Conservation (phyloP, 2,329 filamentous ascomycete genomes). For the Xylariaceae sp. region DNA sequence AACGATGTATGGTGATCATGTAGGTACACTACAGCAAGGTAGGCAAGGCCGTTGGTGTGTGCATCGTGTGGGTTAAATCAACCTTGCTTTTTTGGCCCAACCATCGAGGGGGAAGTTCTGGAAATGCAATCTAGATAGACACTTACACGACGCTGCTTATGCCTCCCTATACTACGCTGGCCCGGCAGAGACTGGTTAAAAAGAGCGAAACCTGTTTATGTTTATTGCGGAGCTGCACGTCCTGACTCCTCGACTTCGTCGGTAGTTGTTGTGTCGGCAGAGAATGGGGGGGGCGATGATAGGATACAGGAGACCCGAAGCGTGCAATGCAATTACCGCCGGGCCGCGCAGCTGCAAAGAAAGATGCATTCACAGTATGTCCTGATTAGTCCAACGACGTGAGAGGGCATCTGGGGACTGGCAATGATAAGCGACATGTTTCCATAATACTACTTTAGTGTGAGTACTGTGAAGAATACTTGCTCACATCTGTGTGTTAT, state of each 20-base stretch:
- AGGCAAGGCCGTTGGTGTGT: neutral
- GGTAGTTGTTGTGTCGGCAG: neutral
- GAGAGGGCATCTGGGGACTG: neutral
- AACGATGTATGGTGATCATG: slow-evolving; percentile 1
- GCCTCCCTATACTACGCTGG: neutral
- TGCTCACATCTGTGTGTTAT: too few species aligned
- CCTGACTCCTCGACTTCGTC: neutral
- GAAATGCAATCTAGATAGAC: slow-evolving; percentile 1
- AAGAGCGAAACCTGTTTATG: neutral
- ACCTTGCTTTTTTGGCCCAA: neutral
- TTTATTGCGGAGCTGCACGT: neutral
- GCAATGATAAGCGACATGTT: neutral
- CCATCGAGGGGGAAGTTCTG: neutral
- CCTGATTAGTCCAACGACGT: neutral
- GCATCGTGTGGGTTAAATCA: neutral
- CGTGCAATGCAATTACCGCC: neutral
- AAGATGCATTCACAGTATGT: neutral
- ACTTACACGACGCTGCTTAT: neutral
- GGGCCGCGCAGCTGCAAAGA: neutral
- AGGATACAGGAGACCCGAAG: neutral
- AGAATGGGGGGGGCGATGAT: neutral
- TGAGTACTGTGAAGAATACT: too few species aligned
- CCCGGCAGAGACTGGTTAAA: neutral
- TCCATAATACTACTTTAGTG: too few species aligned
- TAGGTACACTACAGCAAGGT: neutral